Evolutionary conservation across 495 filamentous ascomycete species (phyloP), one percentile per base, ranked within the genome.

Genomic region (Xylaria curta): DNA sequence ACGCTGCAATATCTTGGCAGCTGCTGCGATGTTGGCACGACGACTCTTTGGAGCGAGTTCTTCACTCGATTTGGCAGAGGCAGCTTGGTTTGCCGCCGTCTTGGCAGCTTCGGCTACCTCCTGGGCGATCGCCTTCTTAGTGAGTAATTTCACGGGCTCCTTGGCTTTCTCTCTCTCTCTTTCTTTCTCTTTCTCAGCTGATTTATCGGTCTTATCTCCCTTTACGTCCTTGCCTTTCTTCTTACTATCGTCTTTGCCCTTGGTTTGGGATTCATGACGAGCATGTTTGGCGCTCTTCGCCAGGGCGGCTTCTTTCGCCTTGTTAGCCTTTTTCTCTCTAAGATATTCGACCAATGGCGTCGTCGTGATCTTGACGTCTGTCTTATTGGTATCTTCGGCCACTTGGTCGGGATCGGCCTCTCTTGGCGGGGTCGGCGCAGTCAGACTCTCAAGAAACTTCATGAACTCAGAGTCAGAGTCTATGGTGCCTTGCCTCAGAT

Each of bases 391-490:
- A 21, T 89, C 87, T 13, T 86, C 84, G 8, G 80, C 76, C 0
- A 83, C 80, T 46, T 91, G 90, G 3, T 87, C 82, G 9, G 82
- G 72, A 17, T 84, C 83, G 33, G 77, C 78, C 13, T 83, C 81
- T 46, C 84, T 87, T 19, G 81, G 56, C 5, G 78, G 81, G 38
- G 92, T 87, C 0, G 94, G 94, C 64, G 93, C 91, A 3, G 94
- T 96, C 10, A 97, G 87, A 61, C 88, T 91, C 79, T 97, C 93
- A 8, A 99, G 88, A 76, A 98, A 99, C 26, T 88, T 88, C 81
- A 97, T 97, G 73, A 98, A 98, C 69, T 98, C 96, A 0, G 91
- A 89, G 78, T 99, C 96, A 75, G 95, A 94, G 74, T 99, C 96
- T 70, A 99, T 98, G 6, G 93, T 97, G 54, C 97, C 96, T 78